Percentiles rank a stretch among this genome's conserved stretches.
These are phyloP conservation scores for Boletus patriciae DNA, from an alignment of 768 basidiomycete genomes.

Conservation along the genomic window DNA sequence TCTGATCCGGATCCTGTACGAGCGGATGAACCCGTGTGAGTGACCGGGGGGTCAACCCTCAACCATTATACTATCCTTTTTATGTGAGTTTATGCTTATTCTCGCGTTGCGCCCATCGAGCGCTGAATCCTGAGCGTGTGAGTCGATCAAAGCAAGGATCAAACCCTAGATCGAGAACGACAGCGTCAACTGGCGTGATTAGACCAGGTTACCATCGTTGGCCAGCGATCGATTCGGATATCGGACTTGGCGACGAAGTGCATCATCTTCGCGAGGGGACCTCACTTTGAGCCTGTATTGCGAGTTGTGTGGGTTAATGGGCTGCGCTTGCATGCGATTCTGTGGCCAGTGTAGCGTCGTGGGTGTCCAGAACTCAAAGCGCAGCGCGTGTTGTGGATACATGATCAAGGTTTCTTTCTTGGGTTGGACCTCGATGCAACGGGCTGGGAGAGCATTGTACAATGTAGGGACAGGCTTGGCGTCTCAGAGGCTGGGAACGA, in stretches of 20 bases:
- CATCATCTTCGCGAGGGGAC: not conserved
- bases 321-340: not conserved
- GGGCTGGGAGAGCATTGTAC: conserved; percentile 1
- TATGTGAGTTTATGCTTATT: not conserved
- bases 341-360: not conserved
- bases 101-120: no score
- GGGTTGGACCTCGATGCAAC: conserved; percentile 8
- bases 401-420: not conserved
- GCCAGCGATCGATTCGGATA: not conserved
- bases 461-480: conserved; percentile 10
- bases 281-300: not conserved
- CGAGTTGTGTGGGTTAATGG: not conserved
- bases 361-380: not conserved
- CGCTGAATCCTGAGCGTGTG: not conserved
- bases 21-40: not conserved
- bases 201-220: not conserved
- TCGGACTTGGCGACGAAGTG: not conserved
- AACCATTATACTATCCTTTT: not conserved
- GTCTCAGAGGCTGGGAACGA: not conserved
- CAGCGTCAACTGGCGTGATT: not conserved
- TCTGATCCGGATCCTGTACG: not conserved
- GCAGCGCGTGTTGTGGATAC: not conserved
- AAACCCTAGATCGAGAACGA: not conserved
- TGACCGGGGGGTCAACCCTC: not conserved
- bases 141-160: conserved; percentile 2